Conservation (phyloP, 192 early-diverging fungal species). For the Backusella luteola region DNA sequence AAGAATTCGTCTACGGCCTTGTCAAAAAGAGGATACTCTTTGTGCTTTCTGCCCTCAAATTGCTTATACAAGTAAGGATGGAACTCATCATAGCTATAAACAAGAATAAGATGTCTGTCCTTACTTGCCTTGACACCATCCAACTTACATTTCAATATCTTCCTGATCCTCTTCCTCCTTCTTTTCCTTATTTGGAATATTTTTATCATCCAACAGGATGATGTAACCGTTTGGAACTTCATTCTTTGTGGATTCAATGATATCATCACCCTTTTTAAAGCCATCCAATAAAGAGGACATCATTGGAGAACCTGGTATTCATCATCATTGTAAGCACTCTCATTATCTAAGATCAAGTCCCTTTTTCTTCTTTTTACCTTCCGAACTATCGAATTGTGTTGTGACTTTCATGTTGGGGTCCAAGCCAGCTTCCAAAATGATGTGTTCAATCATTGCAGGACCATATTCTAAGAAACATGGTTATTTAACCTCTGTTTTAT, state of each 20-base stretch:
- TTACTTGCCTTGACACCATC: slow-evolving; percentile 7
- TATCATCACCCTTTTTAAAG: slow-evolving; percentile 70
- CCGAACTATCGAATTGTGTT: slow-evolving; percentile 56
- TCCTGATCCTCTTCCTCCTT: slow-evolving; percentile 36
- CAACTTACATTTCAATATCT: slow-evolving; percentile 28
- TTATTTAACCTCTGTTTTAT: not conserved
- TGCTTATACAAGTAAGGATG: slow-evolving; percentile 73
- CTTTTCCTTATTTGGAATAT: slow-evolving; percentile 36
- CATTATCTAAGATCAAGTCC: not conserved
- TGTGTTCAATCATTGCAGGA: slow-evolving; percentile 85
- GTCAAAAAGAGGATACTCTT: slow-evolving; percentile 78
- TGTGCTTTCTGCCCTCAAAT: slow-evolving; percentile 41
- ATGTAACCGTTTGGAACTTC: slow-evolving; percentile 62
- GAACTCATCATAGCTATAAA: slow-evolving; percentile 63
- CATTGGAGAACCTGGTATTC: slow-evolving; percentile 44
- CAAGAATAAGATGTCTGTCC: not conserved
- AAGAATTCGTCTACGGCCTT: slow-evolving; percentile 90
- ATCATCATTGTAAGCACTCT: not conserved
- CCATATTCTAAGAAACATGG: slow-evolving; percentile 63
- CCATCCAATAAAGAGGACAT: slow-evolving; percentile 60
- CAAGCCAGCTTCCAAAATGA: slow-evolving; percentile 63
- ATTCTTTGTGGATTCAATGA: slow-evolving; percentile 55
- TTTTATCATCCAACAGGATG: slow-evolving; percentile 46
- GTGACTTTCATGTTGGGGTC: slow-evolving; percentile 59
- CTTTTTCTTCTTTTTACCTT: slow-evolving; percentile 31